Conservation (phyloP, 2,329 filamentous ascomycete species). For the Fusarium pseudoanthophilum region DNA sequence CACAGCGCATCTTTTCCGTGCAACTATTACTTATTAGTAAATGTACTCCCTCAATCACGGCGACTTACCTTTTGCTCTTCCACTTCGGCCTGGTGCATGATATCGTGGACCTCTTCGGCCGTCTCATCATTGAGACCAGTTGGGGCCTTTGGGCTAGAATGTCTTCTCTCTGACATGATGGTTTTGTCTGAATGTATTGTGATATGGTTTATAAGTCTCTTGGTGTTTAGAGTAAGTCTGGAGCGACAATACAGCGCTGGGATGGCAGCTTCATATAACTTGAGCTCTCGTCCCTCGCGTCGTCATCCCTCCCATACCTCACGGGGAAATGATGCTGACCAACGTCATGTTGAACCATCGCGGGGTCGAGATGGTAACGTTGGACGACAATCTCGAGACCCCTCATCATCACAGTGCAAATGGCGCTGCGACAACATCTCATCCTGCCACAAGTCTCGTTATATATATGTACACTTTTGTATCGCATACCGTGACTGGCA, state of each 20-base stretch:
- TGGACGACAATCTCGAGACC: constrained; percentile 29
- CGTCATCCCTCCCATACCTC: constrained; percentile 34
- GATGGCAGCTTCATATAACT: constrained; percentile 35
- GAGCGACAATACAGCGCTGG: not conserved
- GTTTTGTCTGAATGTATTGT: not conserved
- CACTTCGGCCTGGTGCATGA: constrained; percentile 50
- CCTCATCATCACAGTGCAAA: constrained; percentile 42
- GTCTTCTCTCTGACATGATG: constrained; percentile 29
- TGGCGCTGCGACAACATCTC: constrained; percentile 14
- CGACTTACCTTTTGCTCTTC: constrained; percentile 46
- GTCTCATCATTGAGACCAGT: constrained; percentile 46
- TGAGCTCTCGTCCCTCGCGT: not conserved
- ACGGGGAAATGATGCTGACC: constrained; percentile 37
- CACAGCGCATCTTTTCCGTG: constrained; percentile 41
- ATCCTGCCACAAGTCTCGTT: accelerated
- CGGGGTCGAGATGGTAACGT: constrained; percentile 31
- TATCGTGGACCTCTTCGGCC: constrained; percentile 48
- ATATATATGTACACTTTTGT: not conserved
- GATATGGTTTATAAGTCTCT: not conserved
- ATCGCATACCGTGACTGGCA: not conserved
- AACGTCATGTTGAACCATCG: constrained; percentile 40
- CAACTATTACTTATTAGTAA: constrained; percentile 19
- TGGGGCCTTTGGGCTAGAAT: constrained; percentile 25
- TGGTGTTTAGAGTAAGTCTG: not conserved
- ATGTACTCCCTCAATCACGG: accelerated